Evolutionary conservation across 495 filamentous ascomycete species (phyloP).

Genomic region (Penicillium simplicissimum): DNA sequence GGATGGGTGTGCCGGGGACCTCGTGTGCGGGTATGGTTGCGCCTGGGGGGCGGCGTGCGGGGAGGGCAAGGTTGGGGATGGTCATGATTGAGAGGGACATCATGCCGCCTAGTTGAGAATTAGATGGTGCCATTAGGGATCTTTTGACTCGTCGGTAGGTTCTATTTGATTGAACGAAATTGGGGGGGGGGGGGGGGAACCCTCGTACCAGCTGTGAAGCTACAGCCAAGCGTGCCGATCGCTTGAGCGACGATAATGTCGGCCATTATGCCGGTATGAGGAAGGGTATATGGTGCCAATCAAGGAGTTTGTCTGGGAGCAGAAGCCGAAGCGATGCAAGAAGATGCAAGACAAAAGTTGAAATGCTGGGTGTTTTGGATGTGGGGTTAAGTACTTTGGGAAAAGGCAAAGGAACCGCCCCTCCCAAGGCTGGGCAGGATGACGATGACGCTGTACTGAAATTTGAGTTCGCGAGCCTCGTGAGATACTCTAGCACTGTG

Average conservation of each 20-base stretch:
- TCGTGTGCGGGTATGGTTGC: constrained; percentile 8
- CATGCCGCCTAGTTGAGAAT: constrained; percentile 22
- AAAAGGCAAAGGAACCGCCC: neutral
- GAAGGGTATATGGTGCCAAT: neutral
- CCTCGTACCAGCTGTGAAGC: constrained; percentile 25
- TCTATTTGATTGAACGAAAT: no score
- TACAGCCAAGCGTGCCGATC: constrained; percentile 32
- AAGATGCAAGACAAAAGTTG: neutral
- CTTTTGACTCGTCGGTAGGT: no score
- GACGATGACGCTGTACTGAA: no score
- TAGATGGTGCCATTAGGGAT: neutral
- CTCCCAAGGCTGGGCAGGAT: neutral
- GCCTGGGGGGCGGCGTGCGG: constrained; percentile 21
- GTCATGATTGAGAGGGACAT: constrained; percentile 25
- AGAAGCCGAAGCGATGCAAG: neutral
- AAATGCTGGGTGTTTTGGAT: neutral
- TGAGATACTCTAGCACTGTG: no score
- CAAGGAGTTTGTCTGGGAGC: neutral
- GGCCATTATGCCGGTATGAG: constrained; percentile 2
- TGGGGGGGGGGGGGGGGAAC: no score
- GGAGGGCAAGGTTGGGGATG: constrained; percentile 29
- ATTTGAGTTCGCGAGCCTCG: no score
- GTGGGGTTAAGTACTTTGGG: neutral
- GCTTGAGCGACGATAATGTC: constrained; percentile 26
- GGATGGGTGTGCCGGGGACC: constrained; percentile 20